Conservation (phyloP, 2,329 filamentous ascomycete genomes). For the Chaetomium strumarium region DNA sequence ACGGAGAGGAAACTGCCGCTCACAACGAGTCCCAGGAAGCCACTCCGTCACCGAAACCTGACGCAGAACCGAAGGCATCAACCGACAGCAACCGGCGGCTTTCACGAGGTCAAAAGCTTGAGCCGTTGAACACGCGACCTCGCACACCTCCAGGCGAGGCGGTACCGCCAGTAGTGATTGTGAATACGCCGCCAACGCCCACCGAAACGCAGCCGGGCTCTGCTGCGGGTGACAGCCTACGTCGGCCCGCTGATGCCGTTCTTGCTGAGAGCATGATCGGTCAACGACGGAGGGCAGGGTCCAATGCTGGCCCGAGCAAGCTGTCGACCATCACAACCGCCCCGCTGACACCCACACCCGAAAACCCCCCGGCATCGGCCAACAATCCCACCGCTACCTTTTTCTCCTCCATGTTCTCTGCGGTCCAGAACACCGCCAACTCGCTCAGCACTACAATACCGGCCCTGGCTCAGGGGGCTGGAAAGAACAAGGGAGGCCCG, state of each 20-base stretch:
- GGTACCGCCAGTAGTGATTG: slow-evolving; percentile 49
- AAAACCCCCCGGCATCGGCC: slow-evolving; percentile 49
- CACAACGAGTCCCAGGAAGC: slow-evolving; percentile 1
- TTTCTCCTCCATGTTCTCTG: slow-evolving; percentile 89
- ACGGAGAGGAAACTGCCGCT: slow-evolving; percentile 25
- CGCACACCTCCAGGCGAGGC: slow-evolving; percentile 45
- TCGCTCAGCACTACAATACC: slow-evolving; percentile 68
- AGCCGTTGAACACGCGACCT: slow-evolving; percentile 32
- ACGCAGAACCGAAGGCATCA: slow-evolving; percentile 17
- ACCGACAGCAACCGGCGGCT: slow-evolving; percentile 26
- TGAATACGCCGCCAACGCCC: slow-evolving; percentile 62
- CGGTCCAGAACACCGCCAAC: slow-evolving; percentile 84
- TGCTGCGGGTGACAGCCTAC: slow-evolving; percentile 21
- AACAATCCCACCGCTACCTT: slow-evolving; percentile 62
- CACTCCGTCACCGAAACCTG: slow-evolving; percentile 5
- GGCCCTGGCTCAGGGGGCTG: slow-evolving; percentile 47
- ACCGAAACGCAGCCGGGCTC: slow-evolving; percentile 38
- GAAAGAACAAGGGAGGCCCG: slow-evolving; percentile 33
- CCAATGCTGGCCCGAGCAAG: slow-evolving; percentile 67
- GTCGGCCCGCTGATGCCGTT: slow-evolving; percentile 46
- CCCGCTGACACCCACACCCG: slow-evolving; percentile 70
- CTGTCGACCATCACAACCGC: slow-evolving; percentile 69
- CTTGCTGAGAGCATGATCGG: slow-evolving; percentile 66
- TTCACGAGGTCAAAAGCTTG: slow-evolving; percentile 28
- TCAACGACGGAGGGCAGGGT: slow-evolving; percentile 54